Evolutionary conservation across 495 filamentous ascomycete genomes (phyloP).

Genomic region (Neurospora sp.): DNA sequence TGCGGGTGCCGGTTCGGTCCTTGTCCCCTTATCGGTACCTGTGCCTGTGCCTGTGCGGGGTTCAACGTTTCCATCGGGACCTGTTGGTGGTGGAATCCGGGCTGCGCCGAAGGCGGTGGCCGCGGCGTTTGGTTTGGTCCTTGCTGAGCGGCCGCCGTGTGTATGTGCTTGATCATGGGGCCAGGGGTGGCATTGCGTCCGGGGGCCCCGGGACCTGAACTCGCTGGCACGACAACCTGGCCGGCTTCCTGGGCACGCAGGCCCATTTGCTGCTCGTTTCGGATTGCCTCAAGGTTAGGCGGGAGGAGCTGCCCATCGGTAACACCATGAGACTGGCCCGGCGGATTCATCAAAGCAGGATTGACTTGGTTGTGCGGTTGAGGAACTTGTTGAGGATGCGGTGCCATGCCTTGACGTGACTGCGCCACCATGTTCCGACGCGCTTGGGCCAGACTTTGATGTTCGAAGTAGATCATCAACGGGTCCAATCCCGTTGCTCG

Average conservation of each 20-base stretch:
- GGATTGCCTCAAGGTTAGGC: constrained; percentile 37
- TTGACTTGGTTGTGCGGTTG: constrained; percentile 31
- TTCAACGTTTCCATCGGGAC: constrained; percentile 24
- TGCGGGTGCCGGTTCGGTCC: constrained; percentile 30
- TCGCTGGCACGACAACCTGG: constrained; percentile 42
- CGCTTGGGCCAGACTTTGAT: constrained; percentile 17
- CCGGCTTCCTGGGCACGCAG: constrained; percentile 38
- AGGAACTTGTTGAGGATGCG: constrained; percentile 12
- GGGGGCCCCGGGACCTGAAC: constrained; percentile 31
- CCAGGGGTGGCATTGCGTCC: constrained; percentile 32
- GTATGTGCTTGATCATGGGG: constrained; percentile 16
- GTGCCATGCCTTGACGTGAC: constrained; percentile 17
- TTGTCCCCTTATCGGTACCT: constrained; percentile 19
- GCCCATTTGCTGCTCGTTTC: constrained; percentile 37
- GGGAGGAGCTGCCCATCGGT: constrained; percentile 29
- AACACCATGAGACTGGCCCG: constrained; percentile 23
- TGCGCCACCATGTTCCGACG: constrained; percentile 10
- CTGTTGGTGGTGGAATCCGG: constrained; percentile 27
- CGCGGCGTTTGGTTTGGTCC: constrained; percentile 23
- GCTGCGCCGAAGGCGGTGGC: constrained; percentile 26
- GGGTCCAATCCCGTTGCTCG: constrained; percentile 30
- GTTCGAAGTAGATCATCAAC: constrained; percentile 28
- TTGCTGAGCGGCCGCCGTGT: constrained; percentile 23
- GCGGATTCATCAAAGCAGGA: constrained; percentile 21
- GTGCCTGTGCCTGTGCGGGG: constrained; percentile 22